Evolutionary conservation across 1,284 basidiomycete species (phyloP).

Genomic region (Apiotrichum gracile): DNA sequence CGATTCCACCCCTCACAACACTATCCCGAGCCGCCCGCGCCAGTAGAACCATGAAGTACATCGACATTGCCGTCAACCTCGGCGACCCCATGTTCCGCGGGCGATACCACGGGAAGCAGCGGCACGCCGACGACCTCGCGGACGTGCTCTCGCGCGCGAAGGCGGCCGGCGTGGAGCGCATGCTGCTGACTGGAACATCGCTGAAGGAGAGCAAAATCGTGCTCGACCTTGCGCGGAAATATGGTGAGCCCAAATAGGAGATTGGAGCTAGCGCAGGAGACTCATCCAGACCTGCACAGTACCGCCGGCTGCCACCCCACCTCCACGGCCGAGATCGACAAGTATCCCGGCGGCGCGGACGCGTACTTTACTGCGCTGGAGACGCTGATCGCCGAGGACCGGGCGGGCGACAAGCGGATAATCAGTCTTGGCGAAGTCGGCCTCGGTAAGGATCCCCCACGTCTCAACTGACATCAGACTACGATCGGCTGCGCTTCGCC

Average conservation of each 20-base stretch:
- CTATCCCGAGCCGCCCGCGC: not conserved
- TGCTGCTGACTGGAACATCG: conserved; percentile 76
- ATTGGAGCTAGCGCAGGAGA: not conserved
- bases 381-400: conserved; percentile 55
- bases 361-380: conserved; percentile 63
- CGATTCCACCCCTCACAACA: too few species aligned
- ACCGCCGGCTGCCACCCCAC: conserved; percentile 86
- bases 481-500: conserved; percentile 73
- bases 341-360: conserved; percentile 56
- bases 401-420: conserved; percentile 55
- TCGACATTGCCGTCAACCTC: conserved; percentile 52
- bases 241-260: conserved; percentile 49
- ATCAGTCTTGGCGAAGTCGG: conserved; percentile 84
- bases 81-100: conserved; percentile 51
- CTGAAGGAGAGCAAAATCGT: conserved; percentile 63
- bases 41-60: not conserved
- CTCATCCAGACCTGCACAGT: conserved; percentile 57
- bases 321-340: conserved; percentile 68
- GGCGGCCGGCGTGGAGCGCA: conserved; percentile 63
- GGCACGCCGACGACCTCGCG: conserved; percentile 61
- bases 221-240: conserved; percentile 57
- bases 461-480: conserved; percentile 54
- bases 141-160: conserved; percentile 59
- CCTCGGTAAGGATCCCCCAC: conserved; percentile 53
- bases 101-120: conserved; percentile 48